Evolutionary conservation across 305 asterid species (phyloP), one percentile per base, ranked within the genome.

Genomic region (Fraxinus ornus): DNA sequence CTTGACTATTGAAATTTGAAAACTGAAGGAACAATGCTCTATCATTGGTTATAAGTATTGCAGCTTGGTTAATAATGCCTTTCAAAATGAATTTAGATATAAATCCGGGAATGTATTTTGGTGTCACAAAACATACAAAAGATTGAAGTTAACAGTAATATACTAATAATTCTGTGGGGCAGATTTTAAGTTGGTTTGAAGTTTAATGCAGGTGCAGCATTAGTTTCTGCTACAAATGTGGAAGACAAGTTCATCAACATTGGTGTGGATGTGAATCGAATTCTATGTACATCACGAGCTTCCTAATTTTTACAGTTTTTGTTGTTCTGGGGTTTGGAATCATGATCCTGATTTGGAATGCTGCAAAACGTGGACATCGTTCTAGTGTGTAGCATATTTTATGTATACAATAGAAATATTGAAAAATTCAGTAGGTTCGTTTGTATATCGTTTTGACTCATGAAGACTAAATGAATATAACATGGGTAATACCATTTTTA

Each of bases 161-260:
- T 26, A 26, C 28, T 26, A 26, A 26, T 26, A n/a, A 52, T 17
- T 17, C 62, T 52, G 62, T 17, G 62, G 21, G 21, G 66, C 7
- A 19, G 17, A 24, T 37, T 21, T 44, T 49, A 41, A 57, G 33
- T 57, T 36, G 21, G 55, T 36, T 66, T 35, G 22, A 62, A 35
- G 47, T 57, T 62, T 35, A 32, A 3, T 86, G 85, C 89, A 90
- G 91, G 80, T 88, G 93, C 39, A 83, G 91, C 80, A 85, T 87
- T 47, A 85, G 86, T 35, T 90, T 88, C 88, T 90, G 93, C 89
- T 88, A 90, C 89, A 87, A 84, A 89, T 90, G 93, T 68, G 93
- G 93, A 30, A 88, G 74, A 85, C 90, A 87, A 71, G 90, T 91
- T 70, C 66, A 88, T 66, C 91, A 86, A 66, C 92, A 86, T 39